Percentiles rank a stretch among this genome's conserved stretches.
Conservation (phyloP, 192 early-diverging fungal genomes). For the Mortierella hygrophila region DNA sequence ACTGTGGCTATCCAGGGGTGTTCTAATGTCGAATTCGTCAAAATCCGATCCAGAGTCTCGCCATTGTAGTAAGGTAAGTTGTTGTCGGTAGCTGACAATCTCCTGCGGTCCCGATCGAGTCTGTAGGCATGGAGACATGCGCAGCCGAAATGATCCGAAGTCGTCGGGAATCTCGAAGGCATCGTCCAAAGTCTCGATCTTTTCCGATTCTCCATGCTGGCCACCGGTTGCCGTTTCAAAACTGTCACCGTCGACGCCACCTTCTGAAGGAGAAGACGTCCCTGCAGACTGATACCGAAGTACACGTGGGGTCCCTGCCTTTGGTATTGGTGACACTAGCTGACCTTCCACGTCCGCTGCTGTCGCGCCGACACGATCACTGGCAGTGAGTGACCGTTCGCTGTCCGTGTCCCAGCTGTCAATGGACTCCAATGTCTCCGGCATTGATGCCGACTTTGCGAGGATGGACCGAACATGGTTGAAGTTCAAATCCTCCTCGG, state of each 20-base stretch:
- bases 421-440: slow-evolving; percentile 20
- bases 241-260: neutral
- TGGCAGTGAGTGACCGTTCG: slow-evolving; percentile 13
- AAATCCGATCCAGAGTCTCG: slow-evolving; percentile 26
- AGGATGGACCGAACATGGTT: slow-evolving; percentile 35
- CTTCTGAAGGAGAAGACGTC: neutral
- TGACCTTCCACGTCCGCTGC: neutral
- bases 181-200: slow-evolving; percentile 39
- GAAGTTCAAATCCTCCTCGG: slow-evolving; percentile 42
- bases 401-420: slow-evolving; percentile 48
- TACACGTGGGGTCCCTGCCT: neutral
- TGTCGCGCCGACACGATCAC: neutral
- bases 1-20: slow-evolving; percentile 29
- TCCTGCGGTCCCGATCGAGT: neutral
- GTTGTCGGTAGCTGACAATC: neutral
- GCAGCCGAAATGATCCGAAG: slow-evolving; percentile 17
- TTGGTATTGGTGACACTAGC: neutral
- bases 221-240: neutral
- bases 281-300: neutral
- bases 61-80: slow-evolving; percentile 17
- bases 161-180: slow-evolving; percentile 33
- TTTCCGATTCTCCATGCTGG: slow-evolving; percentile 3
- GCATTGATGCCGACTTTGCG: slow-evolving; percentile 20
- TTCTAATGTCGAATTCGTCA: slow-evolving; percentile 27
- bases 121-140: neutral